Evolutionary conservation across 2,329 filamentous ascomycete species (phyloP).

Genomic region (Cylindrodendrum hubeiense): DNA sequence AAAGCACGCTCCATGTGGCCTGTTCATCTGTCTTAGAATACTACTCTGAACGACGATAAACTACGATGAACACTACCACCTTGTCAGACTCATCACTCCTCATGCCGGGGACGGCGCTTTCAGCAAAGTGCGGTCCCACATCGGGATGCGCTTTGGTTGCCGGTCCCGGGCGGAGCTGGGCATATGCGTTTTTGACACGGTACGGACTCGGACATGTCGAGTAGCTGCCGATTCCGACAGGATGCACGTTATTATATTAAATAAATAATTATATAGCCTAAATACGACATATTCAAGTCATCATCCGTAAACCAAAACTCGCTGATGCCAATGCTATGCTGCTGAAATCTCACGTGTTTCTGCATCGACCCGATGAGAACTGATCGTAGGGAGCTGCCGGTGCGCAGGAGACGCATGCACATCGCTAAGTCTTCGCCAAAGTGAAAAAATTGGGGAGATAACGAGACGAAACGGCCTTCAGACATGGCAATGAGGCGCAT

Average conservation of each 20-base stretch:
- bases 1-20: no score
- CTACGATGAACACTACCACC: background rate
- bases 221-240: no score
- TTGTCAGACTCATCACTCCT: background rate
- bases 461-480: constrained; percentile 8
- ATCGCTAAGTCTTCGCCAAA: background rate
- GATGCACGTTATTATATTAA: no score
- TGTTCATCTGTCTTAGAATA: no score
- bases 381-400: background rate
- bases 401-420: background rate
- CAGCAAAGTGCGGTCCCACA: background rate
- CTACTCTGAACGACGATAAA: no score
- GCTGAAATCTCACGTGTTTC: background rate
- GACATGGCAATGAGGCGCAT: constrained; percentile 29
- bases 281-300: no score
- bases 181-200: background rate
- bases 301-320: no score
- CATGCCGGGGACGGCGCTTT: background rate
- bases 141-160: background rate
- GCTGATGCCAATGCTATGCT: no score
- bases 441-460: background rate
- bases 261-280: no score
- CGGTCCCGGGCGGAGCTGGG: background rate
- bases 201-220: background rate
- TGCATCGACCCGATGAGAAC: background rate